Evolutionary conservation across 75 land plant genomes (phyloP), one percentile per base, ranked within the genome.

Genomic region (Pinus albicaulis): DNA sequence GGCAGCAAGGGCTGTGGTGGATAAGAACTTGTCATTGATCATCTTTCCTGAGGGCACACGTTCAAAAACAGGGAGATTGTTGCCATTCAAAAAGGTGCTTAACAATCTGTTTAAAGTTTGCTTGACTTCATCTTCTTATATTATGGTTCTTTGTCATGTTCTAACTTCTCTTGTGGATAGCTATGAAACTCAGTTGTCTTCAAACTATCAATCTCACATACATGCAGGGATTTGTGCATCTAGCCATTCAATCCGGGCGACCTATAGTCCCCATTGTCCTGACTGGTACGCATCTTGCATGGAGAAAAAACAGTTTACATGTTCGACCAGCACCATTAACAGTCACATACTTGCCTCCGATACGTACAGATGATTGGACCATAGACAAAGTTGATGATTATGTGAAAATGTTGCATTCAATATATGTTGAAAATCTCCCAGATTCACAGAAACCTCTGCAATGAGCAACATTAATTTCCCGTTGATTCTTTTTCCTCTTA

Each of bases 1-100:
- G 89, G 87, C 76, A 1, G 84, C 82, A 71, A 72, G 69, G 31
- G 61, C 80, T 34, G 28, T 88, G 11, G 80, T 78, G 15, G 61
- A 78, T 75, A 82, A 85, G 68, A 77, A 85, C 25, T 48, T 84
- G 20, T 88, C 89, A 7, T 56, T 88, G 72, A 75, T 85, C 24
- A 76, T 88, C 15, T 88, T 88, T 61, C 84, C 86, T 5, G 89
- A 88, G 79, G 89, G 89, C 25, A 88, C 84, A 13, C 59, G 87
- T 57, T 88, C 85, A 36, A 69, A 57, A 68, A 72, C 74, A 20
- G 89, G 89, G 70, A 74, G 84, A 57, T 77, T 87, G 6, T 83
- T 87, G 25, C 89, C 87, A 6, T 84, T 84, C 55, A 85, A 85
- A 74, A 88, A 88, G 86, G 89, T 72, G 53, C 73, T 24, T 16